Evolutionary conservation across 768 basidiomycete species (phyloP).

Genomic region (Hypholoma sublateritium): DNA sequence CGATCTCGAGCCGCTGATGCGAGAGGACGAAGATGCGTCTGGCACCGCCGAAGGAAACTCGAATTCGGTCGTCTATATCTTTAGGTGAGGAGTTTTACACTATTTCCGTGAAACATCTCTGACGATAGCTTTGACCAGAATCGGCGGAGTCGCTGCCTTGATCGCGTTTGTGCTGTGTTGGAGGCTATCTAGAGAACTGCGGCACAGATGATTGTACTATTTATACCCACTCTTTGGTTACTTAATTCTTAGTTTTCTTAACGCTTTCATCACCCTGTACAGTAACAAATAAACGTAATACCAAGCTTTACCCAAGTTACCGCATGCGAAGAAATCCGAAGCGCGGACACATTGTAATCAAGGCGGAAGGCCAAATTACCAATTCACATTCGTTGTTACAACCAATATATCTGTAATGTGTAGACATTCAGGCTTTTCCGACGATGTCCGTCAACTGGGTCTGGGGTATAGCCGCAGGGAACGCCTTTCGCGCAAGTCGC

Average conservation of each 20-base stretch:
- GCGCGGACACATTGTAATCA: no score
- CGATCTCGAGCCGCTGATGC: slow-evolving; percentile 1
- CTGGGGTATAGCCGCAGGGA: slow-evolving; percentile 52
- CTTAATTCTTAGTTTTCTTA: not conserved
- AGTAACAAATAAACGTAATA: not conserved
- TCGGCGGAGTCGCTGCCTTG: slow-evolving; percentile 27
- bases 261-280: not conserved
- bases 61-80: slow-evolving; percentile 79
- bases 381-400: not conserved
- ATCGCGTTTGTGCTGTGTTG: slow-evolving; percentile 30
- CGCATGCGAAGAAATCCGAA: no score
- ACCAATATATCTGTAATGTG: not conserved
- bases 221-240: not conserved
- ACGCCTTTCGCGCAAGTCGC: slow-evolving; percentile 47
- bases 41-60: slow-evolving; percentile 29
- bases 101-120: not conserved
- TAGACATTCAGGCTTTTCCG: slow-evolving; percentile 15
- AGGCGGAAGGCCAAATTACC: no score
- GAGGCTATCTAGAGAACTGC: slow-evolving; percentile 26
- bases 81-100: slow-evolving; percentile 53
- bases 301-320: no score
- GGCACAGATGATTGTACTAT: slow-evolving; percentile 18
- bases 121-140: slow-evolving; percentile 6
- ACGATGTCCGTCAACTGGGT: slow-evolving; percentile 44
- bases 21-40: no score